Conservation (phyloP, 805 yeast species). For the Saccharomycopsis synnaedendra region DNA sequence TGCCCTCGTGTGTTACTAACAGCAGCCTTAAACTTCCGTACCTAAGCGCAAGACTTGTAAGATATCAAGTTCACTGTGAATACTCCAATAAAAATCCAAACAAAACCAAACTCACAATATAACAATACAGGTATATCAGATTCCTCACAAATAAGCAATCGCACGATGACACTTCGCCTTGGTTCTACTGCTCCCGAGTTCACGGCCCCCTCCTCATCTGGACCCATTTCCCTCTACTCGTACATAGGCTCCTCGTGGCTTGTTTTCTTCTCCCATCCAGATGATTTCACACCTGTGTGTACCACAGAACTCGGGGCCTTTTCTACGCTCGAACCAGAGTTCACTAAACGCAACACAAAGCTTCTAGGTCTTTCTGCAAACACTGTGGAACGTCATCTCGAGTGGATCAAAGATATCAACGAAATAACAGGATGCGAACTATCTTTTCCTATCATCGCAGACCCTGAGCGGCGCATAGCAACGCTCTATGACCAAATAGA, state of each 20-base stretch:
- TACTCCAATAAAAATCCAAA: too few relatives aligned
- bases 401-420: conserved; percentile 65
- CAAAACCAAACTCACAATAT: too few relatives aligned
- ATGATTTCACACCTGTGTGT: conserved; percentile 71
- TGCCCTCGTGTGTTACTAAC: too few relatives aligned
- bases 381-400: conserved; percentile 46
- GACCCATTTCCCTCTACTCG: conserved; percentile 52
- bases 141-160: too few relatives aligned
- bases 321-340: conserved; percentile 60
- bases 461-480: conserved; percentile 50
- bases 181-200: conserved; percentile 67
- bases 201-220: conserved; percentile 49
- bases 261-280: conserved; percentile 65
- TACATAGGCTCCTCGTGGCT: conserved; percentile 51
- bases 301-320: conserved; percentile 73
- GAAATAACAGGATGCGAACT: conserved; percentile 50
- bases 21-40: too few relatives aligned
- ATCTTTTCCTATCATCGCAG: conserved; percentile 60
- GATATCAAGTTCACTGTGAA: too few relatives aligned
- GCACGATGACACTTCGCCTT: conserved; percentile 23
- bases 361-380: conserved; percentile 62
- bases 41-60: too few relatives aligned
- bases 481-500: conserved; percentile 59
- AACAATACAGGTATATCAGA: too few relatives aligned
- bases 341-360: conserved; percentile 51